Evolutionary conservation across 108 stramenopile species (phyloP), one percentile per base, ranked within the genome.

Genomic region (Cyclostephanos tholiformis): DNA sequence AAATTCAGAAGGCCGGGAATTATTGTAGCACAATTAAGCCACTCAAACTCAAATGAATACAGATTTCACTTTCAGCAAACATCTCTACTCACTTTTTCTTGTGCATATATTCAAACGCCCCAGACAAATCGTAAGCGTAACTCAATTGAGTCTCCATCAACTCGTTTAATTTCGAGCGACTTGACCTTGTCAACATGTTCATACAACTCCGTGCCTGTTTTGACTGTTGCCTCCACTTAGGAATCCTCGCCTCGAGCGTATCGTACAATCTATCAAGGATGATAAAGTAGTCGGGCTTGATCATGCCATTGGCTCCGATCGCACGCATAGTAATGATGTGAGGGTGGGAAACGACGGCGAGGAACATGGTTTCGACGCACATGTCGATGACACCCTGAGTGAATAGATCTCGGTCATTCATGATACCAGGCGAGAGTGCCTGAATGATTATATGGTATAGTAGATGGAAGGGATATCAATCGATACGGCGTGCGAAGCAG

Each of bases 261-360:
- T 88, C 88, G 65, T 86, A 86, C 36, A 88, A 69, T 44, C 84
- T 71, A 62, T 88, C 88, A 57, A 88, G 59, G 26, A 88, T 62
- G n/a, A 77, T 58, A 46, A 77, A 67, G 73, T 85, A 72, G 11
- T 74, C 67, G n/a, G 63, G 63, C 53, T 59, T 22, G 22, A 59
- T 35, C 60, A 60, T 46, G 7, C 64, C 70, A 32, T 67, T 17
- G 9, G 65, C 35, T 12, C 60, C 49, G 17, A 79, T 50, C 8
- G 53, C 90, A 38, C 88, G 63, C 78, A 89, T 80, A 35, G 83
- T 87, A 73, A 91, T 82, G 66, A 91, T 91, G 79, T 85, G 56
- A 55, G 90, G 90, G 73, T 91, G 90, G 23, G 83, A 69, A 3
- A 87, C 62, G 35, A 70, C 65, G 26, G 75, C 69, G 32, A 91